A percentile compares a stretch with the other conserved stretches of the same genome.
These are phyloP conservation scores for Ramularia collo-cygni DNA, from an alignment of 2,329 filamentous ascomycete genomes.

Conservation along the genomic window DNA sequence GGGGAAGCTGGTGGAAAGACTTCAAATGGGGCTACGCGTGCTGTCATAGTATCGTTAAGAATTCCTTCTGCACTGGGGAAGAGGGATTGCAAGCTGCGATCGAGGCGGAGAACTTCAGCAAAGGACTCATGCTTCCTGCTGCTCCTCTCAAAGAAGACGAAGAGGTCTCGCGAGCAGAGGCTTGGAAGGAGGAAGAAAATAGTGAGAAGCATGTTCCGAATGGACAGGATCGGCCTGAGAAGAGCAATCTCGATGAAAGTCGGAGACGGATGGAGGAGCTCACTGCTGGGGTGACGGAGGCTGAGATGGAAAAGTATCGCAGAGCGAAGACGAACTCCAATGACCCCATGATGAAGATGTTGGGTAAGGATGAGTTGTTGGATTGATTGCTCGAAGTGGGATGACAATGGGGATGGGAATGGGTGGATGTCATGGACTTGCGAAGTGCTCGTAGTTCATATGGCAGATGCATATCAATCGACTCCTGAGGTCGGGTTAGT, in stretches of 20 bases:
- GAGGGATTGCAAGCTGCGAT: conserved; percentile 77
- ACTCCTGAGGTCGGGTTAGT: too few species aligned
- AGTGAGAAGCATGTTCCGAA: conserved; percentile 39
- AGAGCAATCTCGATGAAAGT: conserved; percentile 39
- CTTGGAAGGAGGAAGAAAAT: conserved; percentile 38
- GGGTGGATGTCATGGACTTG: too few species aligned
- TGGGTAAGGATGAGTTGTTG: conserved; percentile 65
- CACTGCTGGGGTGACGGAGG: conserved; percentile 69
- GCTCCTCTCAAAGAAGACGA: conserved; percentile 20
- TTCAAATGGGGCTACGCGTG: conserved; percentile 96
- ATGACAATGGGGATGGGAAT: too few species aligned
- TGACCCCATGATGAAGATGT: conserved; percentile 79
- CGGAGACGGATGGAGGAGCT: conserved; percentile 76
- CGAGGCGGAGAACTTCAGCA: conserved; percentile 59
- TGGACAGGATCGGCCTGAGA: conserved; percentile 35
- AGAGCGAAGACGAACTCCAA: conserved; percentile 64
- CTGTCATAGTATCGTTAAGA: conserved; percentile 88
- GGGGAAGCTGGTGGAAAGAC: conserved; percentile 95
- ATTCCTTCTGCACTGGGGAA: conserved; percentile 94
- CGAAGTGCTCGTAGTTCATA: too few species aligned
- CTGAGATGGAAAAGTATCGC: conserved; percentile 80
- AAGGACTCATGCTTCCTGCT: conserved; percentile 37
- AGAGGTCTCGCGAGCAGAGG: conserved; percentile 34
- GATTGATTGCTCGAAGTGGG: conserved; percentile 14
- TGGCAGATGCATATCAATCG: too few species aligned